These are phyloP conservation scores for Physocladia obscura DNA, from an alignment of 192 early-diverging fungal species.

Conservation along the genomic window DNA sequence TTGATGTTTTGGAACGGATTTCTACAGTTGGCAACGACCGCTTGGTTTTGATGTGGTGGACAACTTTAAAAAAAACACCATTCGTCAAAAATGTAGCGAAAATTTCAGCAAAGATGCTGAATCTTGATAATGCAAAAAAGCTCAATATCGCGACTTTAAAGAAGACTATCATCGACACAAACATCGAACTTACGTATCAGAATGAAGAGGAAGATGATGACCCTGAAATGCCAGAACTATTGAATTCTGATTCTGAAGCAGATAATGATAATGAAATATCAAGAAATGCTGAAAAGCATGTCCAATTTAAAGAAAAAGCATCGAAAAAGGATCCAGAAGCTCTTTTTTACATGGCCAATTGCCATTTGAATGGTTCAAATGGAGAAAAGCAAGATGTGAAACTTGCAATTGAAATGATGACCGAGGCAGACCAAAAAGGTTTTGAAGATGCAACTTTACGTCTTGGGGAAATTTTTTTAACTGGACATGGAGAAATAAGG, in stretches of 20 bases:
- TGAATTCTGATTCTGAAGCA: background rate
- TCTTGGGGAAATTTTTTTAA: background rate
- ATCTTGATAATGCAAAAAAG: background rate
- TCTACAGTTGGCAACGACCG: background rate
- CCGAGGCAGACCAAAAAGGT: background rate
- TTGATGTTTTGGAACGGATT: background rate
- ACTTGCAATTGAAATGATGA: background rate
- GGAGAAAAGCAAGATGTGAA: background rate
- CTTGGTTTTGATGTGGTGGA: constrained; percentile 6
- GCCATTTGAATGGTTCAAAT: background rate
- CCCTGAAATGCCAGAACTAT: background rate
- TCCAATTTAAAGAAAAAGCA: no score
- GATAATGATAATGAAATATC: background rate
- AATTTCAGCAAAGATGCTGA: background rate
- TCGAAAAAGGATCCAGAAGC: background rate
- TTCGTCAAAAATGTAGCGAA: background rate
- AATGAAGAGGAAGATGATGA: background rate
- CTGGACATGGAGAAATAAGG: background rate
- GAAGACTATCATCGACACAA: background rate
- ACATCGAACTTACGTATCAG: background rate
- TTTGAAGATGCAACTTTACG: background rate
- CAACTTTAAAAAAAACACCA: background rate
- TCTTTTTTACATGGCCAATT: background rate
- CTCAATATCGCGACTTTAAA: background rate
- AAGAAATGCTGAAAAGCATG: background rate